phyloP scores from a whole-genome alignment of 805 yeast species.

The Kuraishia floccosa region DNA sequence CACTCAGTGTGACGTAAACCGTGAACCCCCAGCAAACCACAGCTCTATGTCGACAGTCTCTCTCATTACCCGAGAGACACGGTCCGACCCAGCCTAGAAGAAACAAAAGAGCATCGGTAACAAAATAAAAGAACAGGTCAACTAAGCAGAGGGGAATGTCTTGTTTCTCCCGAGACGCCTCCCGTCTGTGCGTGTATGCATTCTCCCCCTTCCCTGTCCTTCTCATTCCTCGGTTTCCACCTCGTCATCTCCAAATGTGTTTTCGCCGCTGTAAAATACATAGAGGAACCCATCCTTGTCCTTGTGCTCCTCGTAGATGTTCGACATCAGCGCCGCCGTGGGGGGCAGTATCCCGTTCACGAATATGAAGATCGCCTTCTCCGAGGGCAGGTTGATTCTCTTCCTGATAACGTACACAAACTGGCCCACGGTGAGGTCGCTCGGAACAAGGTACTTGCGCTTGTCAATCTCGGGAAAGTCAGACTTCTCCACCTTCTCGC shows the following conservation, averaged over 20 bases:
- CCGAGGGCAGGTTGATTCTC: slow-evolving; percentile 91
- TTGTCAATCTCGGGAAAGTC: slow-evolving; percentile 95
- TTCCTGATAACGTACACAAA: slow-evolving; percentile 96
- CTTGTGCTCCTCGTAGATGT: slow-evolving; percentile 92
- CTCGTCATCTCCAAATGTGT: slow-evolving; percentile 69
- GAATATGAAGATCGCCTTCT: slow-evolving; percentile 95
- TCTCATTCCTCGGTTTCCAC: too few species aligned
- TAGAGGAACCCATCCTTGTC: slow-evolving; percentile 97
- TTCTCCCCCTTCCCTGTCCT: too few species aligned
- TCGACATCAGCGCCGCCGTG: slow-evolving; percentile 92
- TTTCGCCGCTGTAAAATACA: slow-evolving; percentile 93
- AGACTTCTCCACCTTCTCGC: slow-evolving; percentile 94
- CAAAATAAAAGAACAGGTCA: too few species aligned
- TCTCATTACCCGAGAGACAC: too few species aligned
- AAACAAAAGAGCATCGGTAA: too few species aligned
- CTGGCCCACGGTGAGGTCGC: slow-evolving; percentile 94
- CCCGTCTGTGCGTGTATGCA: too few species aligned
- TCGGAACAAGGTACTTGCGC: slow-evolving; percentile 93
- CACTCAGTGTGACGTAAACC: too few species aligned
- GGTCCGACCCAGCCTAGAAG: too few species aligned
- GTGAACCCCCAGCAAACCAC: too few species aligned
- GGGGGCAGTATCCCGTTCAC: slow-evolving; percentile 97
- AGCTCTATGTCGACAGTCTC: too few species aligned
- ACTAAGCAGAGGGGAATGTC: too few species aligned
- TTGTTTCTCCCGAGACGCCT: too few species aligned